Percentiles rank a stretch among this genome's conserved stretches.
Evolutionary conservation across 805 yeast species (phyloP).

Genomic region (Wickerhamomyces hampshirensis): DNA sequence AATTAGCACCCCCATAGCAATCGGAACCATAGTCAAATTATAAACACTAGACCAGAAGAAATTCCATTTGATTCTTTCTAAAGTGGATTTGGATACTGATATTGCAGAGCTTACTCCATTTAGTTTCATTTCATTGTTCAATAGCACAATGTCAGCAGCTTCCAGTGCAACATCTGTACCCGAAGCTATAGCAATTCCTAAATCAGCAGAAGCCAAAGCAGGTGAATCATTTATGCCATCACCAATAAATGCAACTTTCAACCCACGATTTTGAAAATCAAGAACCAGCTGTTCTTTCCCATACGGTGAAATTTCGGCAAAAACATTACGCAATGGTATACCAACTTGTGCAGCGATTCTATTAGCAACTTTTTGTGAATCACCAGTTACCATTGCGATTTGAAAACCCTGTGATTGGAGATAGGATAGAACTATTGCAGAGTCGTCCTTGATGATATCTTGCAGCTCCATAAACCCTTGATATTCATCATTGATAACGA

Average conservation of each 20-base stretch:
- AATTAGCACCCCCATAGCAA: slow-evolving; percentile 88
- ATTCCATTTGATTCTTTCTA: slow-evolving; percentile 70
- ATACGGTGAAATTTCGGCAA: slow-evolving; percentile 71
- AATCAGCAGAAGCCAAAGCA: slow-evolving; percentile 80
- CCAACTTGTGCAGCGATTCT: slow-evolving; percentile 65
- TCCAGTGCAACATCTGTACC: slow-evolving; percentile 97
- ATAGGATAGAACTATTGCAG: slow-evolving; percentile 53
- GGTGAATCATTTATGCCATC: slow-evolving; percentile 99
- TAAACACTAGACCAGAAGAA: slow-evolving; percentile 85
- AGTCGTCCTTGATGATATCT: slow-evolving; percentile 66
- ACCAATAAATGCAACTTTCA: slow-evolving; percentile 81
- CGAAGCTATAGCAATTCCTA: slow-evolving; percentile 87
- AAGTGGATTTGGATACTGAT: slow-evolving; percentile 66
- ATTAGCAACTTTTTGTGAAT: slow-evolving; percentile 56
- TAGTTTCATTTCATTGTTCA: slow-evolving; percentile 38
- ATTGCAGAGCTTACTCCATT: slow-evolving; percentile 55
- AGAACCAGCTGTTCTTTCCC: slow-evolving; percentile 68
- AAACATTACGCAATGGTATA: slow-evolving; percentile 57
- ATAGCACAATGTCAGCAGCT: slow-evolving; percentile 87
- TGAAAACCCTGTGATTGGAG: slow-evolving; percentile 47
- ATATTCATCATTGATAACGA: slow-evolving; percentile 52
- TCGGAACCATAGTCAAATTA: slow-evolving; percentile 80
- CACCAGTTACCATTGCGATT: slow-evolving; percentile 91
- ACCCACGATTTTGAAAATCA: slow-evolving; percentile 42
- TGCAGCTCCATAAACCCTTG: slow-evolving; percentile 63